These are phyloP conservation scores for Pyricularia sp. DNA, from an alignment of 2,329 filamentous ascomycete species.

Conservation along the genomic window DNA sequence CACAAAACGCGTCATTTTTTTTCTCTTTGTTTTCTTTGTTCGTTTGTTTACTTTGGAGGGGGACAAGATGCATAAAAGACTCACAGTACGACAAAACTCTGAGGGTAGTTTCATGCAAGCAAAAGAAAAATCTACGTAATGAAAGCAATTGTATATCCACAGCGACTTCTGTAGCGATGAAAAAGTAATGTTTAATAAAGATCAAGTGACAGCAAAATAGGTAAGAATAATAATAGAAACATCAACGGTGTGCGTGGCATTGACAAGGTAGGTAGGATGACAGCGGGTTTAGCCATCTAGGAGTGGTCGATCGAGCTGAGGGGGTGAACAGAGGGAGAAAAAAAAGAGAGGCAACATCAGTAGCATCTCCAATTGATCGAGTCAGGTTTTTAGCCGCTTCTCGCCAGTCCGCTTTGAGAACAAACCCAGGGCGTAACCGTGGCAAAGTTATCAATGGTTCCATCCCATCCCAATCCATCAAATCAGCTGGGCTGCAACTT, in stretches of 20 bases:
- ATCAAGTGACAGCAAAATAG: not conserved
- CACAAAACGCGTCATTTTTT: constrained; percentile 1
- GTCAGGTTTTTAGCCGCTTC: not conserved
- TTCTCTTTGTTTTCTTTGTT: not conserved
- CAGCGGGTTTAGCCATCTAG: not conserved
- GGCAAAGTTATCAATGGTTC: not conserved
- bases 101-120: not conserved
- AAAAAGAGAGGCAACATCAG: not conserved
- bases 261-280: not conserved
- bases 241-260: not conserved
- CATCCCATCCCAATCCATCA: not conserved
- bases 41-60: not conserved
- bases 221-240: not conserved
- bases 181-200: not conserved
- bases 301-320: not conserved
- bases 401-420: not conserved
- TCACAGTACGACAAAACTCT: not conserved
- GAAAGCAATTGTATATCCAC: not conserved
- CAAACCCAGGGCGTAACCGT: not conserved
- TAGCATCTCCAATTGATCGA: not conserved
- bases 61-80: not conserved
- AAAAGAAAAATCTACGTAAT: not conserved
- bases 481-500: not conserved
- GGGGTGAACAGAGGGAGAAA: not conserved
- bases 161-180: not conserved